Conservation (phyloP, 2,329 filamentous ascomycete genomes). For the Ceratocystis lukuohia region DNA sequence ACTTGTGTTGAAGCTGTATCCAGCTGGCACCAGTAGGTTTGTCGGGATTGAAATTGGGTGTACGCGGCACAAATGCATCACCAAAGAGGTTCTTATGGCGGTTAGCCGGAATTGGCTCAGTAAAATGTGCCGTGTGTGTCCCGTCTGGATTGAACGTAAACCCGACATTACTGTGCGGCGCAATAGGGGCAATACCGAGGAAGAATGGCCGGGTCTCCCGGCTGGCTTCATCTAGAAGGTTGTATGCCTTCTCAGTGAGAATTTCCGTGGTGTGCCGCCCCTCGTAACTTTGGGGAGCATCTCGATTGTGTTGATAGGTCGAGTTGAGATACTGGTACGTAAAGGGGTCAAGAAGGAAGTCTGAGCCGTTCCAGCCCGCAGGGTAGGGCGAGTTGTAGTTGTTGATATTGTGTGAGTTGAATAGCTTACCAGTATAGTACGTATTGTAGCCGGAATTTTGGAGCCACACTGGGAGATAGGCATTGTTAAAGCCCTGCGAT, state of each 20-base stretch:
- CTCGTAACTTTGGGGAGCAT: conserved; percentile 38
- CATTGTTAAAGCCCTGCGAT: conserved; percentile 35
- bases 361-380: conserved; percentile 43
- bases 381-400: conserved; percentile 40
- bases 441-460: conserved; percentile 39
- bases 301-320: conserved; percentile 47
- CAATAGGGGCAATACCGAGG: conserved; percentile 38
- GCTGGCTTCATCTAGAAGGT: conserved; percentile 40
- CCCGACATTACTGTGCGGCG: conserved; percentile 25
- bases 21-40: conserved; percentile 32
- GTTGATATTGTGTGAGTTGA: conserved; percentile 36
- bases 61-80: conserved; percentile 47
- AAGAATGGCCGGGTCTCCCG: conserved; percentile 39
- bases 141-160: conserved; percentile 21
- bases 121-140: conserved; percentile 22
- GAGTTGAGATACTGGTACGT: conserved; percentile 57
- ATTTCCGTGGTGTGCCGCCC: conserved; percentile 42
- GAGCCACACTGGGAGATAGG: conserved; percentile 39
- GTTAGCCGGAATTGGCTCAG: conserved; percentile 31
- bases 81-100: conserved; percentile 49
- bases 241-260: conserved; percentile 36
- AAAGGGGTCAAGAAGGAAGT: conserved; percentile 48
- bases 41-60: conserved; percentile 50
- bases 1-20: conserved; percentile 29
- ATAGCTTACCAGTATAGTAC: conserved; percentile 43